A percentile compares a stretch with the other conserved stretches of the same genome.
Conservation (phyloP, 1,284 basidiomycete species). For the Irpex sp. region DNA sequence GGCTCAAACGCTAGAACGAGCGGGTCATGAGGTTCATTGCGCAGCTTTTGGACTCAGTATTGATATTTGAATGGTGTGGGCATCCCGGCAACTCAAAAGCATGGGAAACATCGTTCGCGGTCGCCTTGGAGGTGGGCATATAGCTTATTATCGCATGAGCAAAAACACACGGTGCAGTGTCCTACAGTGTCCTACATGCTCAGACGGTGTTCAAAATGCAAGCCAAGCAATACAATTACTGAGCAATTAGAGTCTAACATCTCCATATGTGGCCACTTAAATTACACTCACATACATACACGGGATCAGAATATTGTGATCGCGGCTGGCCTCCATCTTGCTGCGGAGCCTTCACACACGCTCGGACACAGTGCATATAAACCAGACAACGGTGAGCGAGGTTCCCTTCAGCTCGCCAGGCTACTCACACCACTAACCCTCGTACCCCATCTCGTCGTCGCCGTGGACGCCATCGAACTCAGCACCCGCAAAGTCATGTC, state of each 20-base stretch:
- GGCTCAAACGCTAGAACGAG: too few species aligned
- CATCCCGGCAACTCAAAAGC: too few species aligned
- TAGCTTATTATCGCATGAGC: too few species aligned
- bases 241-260: neutral
- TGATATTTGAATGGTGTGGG: too few species aligned
- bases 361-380: neutral
- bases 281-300: neutral
- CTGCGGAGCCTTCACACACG: neutral
- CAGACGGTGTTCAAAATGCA: too few species aligned
- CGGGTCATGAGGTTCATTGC: too few species aligned
- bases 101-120: too few species aligned
- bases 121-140: too few species aligned
- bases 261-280: neutral
- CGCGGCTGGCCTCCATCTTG: neutral
- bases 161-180: too few species aligned
- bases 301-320: neutral
- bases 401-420: neutral
- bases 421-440: neutral
- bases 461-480: slow-evolving; percentile 10
- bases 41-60: too few species aligned
- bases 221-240: neutral
- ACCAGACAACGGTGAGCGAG: neutral
- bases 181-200: too few species aligned
- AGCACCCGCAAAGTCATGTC: slow-evolving; percentile 14
- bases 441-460: neutral